A percentile compares a stretch with the other conserved stretches of the same genome.
phyloP scores from a whole-genome alignment of 73 alveolate species.

The Paramecium bursaria region DNA sequence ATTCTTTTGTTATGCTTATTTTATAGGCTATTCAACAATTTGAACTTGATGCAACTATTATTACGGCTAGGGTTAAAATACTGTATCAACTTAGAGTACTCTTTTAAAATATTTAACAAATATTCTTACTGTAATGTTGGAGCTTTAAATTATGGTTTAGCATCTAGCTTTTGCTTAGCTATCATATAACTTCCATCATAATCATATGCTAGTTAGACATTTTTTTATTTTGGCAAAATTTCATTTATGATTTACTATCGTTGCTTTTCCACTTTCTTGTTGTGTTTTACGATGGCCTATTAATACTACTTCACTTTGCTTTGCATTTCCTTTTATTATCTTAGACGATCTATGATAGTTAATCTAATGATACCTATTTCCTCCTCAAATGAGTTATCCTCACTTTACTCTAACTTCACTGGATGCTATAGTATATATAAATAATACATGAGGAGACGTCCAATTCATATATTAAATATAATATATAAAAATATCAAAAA shows the following conservation, averaged over 20 bases:
- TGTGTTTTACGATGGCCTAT: no score
- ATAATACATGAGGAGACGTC: neutral
- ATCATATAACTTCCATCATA: constrained; percentile 51
- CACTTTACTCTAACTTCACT: neutral
- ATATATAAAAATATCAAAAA: constrained; percentile 23
- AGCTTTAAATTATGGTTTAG: neutral
- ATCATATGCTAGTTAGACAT: constrained; percentile 28
- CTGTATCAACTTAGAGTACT: constrained; percentile 31
- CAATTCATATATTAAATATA: neutral
- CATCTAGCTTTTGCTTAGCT: constrained; percentile 11
- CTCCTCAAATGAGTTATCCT: neutral
- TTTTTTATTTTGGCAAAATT: constrained; percentile 37
- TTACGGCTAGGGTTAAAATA: constrained; percentile 25
- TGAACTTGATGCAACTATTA: neutral
- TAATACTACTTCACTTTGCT: neutral
- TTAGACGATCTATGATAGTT: no score
- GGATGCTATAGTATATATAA: no score
- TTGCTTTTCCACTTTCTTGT: neutral
- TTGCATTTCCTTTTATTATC: neutral
- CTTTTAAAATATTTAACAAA: neutral
- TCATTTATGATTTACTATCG: constrained; percentile 37
- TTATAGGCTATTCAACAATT: neutral
- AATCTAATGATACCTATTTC: neutral
- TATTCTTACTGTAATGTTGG: constrained; percentile 23
- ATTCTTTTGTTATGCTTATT: neutral